Evolutionary conservation across 2,329 filamentous ascomycete species (phyloP), one percentile per base, ranked within the genome.

Genomic region (Didymella glomerata): DNA sequence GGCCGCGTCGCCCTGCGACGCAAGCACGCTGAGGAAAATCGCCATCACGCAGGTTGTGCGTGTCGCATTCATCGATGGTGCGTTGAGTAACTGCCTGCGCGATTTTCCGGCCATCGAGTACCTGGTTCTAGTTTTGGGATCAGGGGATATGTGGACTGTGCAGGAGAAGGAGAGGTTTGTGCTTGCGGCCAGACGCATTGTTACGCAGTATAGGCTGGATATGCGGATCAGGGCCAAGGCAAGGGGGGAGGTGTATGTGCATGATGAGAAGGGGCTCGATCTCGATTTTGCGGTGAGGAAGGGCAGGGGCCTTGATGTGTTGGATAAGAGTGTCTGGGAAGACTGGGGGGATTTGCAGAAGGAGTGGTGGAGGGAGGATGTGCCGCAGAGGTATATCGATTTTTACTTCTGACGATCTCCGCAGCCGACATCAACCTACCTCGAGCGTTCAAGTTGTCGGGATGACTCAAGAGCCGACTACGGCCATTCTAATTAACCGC

Each of bases 61-160:
- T 3, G 61, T 54, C 16, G 64, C 64, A 0, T 65, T 60, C 25
- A 30, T 55, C 16, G 63, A 68, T 14, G 68, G 67, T 36, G 64
- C 65, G 25, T 24, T 70, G 11, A 64, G 62, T 0, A 70, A 70
- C 24, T 63, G 61, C 6, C 41, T 70, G 16, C 60, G 67, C 22
- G 47, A 62, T 1, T 70, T 69, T n/a, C 64, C 65, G 1, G 48
- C 50, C 13, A 64, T 70, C 4, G 54, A 60, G 18, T 53, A 60
- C 34, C 51, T 70, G 24, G 47, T 66, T 27, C 67, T 70, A 61
- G 59, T 68, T 40, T 48, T 69, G 4, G 52, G 38, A 2, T 48
- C 56, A 8, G 55, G 60, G 27, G 62, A 63, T 1, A 41, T 63
- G 10, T 38, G 38, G 22, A 48, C 55, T 10, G n/a, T 32, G 0